Conservation (phyloP, 164 flowering plant species). For the Tetracentron sinense region DNA sequence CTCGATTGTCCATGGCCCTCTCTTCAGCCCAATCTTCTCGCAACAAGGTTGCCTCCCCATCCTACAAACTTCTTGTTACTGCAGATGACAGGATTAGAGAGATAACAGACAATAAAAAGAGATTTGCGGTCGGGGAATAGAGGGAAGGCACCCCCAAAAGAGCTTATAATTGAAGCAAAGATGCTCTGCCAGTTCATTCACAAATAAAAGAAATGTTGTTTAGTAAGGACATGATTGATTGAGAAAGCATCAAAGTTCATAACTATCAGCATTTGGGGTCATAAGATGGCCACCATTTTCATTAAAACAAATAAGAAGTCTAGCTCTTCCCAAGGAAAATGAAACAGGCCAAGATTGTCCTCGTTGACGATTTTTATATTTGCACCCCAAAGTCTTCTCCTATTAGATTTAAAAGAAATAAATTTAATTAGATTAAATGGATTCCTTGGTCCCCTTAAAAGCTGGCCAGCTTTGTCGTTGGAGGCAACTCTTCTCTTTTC, state of each 20-base stretch:
- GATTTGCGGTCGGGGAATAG: slow-evolving; percentile 11
- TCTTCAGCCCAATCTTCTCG: slow-evolving; percentile 67
- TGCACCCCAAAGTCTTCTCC: slow-evolving; percentile 22
- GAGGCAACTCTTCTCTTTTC: slow-evolving; percentile 26
- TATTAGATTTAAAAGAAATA: slow-evolving; percentile 9
- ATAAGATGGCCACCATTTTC: neutral
- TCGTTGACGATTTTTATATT: slow-evolving; percentile 28
- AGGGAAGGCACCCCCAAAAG: slow-evolving; percentile 19
- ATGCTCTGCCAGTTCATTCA: slow-evolving; percentile 59
- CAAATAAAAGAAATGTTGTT: slow-evolving; percentile 23
- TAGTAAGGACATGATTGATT: slow-evolving; percentile 39
- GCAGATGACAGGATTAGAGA: neutral
- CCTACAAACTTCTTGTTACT: neutral
- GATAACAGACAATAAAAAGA: no score
- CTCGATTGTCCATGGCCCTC: slow-evolving; percentile 82
- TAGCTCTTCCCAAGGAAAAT: slow-evolving; percentile 8
- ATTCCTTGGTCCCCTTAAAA: slow-evolving; percentile 34
- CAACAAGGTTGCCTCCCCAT: slow-evolving; percentile 88
- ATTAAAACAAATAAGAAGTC: slow-evolving; percentile 17
- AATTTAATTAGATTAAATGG: slow-evolving; percentile 15
- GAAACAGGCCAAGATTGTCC: slow-evolving; percentile 29
- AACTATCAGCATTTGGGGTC: neutral
- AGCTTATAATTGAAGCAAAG: slow-evolving; percentile 36
- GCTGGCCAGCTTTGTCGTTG: slow-evolving; percentile 58
- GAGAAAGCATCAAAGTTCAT: slow-evolving; percentile 10